phyloP scores from a whole-genome alignment of 2,329 filamentous ascomycete species.

The Teratosphaeria nubilosa region DNA sequence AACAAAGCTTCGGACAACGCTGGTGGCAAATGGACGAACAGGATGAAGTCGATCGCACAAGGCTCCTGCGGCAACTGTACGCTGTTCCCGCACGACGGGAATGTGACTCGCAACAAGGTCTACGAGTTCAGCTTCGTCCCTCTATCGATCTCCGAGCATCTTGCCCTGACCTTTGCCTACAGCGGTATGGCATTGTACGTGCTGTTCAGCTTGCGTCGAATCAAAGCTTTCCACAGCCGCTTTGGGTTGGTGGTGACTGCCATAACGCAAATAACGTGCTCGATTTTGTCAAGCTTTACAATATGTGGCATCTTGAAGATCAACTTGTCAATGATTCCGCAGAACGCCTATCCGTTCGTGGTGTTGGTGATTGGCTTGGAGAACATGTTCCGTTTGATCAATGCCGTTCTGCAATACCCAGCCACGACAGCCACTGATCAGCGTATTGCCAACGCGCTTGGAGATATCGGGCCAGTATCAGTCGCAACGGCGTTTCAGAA shows the following conservation, averaged over 20 bases:
- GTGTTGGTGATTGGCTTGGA: conserved; percentile 67
- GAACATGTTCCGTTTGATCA: conserved; percentile 65
- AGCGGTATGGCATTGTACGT: conserved; percentile 55
- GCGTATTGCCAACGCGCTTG: conserved; percentile 64
- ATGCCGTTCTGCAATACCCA: conserved; percentile 63
- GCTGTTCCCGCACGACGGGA: conserved; percentile 52
- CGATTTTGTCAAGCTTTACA: conserved; percentile 69
- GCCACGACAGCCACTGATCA: conserved; percentile 57
- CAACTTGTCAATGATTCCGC: conserved; percentile 64
- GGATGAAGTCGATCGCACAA: conserved; percentile 43
- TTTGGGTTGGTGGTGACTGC: conserved; percentile 63
- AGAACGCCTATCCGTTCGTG: conserved; percentile 66
- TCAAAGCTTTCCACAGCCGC: conserved; percentile 66
- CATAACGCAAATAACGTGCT: conserved; percentile 54
- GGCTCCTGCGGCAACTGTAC: conserved; percentile 48
- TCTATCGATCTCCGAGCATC: conserved; percentile 56
- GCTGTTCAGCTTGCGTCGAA: conserved; percentile 53
- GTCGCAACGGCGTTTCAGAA: conserved; percentile 61
- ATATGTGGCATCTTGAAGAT: conserved; percentile 66
- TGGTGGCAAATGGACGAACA: conserved; percentile 55
- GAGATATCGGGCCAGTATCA: conserved; percentile 60
- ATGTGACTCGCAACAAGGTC: conserved; percentile 46
- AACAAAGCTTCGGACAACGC: conserved; percentile 56
- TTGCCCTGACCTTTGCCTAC: conserved; percentile 57
- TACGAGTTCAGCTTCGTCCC: conserved; percentile 74